Evolutionary conservation across 1,284 basidiomycete genomes (phyloP), one percentile per base, ranked within the genome.

Genomic region (Malassezia psittaci): DNA sequence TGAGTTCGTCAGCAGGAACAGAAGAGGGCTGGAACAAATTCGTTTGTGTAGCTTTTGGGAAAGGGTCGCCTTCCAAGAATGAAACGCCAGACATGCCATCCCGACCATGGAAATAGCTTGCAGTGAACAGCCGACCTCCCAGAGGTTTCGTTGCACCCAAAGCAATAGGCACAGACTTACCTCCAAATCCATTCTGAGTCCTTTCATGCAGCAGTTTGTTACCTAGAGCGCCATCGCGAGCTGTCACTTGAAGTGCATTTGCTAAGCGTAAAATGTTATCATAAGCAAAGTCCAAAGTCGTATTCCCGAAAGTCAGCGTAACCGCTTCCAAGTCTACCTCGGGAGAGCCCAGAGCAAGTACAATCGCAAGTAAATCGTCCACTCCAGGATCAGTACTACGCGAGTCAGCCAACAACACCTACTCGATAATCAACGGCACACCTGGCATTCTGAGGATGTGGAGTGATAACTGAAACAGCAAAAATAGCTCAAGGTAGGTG

Each of bases 331-430:
- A 60, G 15, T 58, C 48, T 15, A 68, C 64, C 34, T 65, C 57
- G 2, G 68, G 63, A 10, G 67, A 67, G 5, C 61, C 68, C 19
- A 68, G 59, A 0, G 66, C 66, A n/a, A 77, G 67, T 48, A 78
- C 66, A 60, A 77, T 84, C 37, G 90, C 90, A 43, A 93, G 75
- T 37, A 83, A 80, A 74, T 96, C 91, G 76, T 96, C 91, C 2
- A 94, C 87, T 44, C 91, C 91, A 19, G 75, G 75, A 54, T 77
- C 75, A 2, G 72, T 75, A 56, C 68, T 67, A 57, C 24, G 7
- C 59, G 13, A 62, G 59, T 39, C 43, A 37, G 43, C 7, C 1
- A 7, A 19, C 1, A 11, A 5, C 6, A 44, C 56, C 8, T 50
- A 58, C 56, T 59, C 57, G n/a, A 59, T 59, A 33, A 59, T 51